Evolutionary conservation across 2,329 filamentous ascomycete species (phyloP).

Genomic region (Teratosphaeria pseudoeucalypti): DNA sequence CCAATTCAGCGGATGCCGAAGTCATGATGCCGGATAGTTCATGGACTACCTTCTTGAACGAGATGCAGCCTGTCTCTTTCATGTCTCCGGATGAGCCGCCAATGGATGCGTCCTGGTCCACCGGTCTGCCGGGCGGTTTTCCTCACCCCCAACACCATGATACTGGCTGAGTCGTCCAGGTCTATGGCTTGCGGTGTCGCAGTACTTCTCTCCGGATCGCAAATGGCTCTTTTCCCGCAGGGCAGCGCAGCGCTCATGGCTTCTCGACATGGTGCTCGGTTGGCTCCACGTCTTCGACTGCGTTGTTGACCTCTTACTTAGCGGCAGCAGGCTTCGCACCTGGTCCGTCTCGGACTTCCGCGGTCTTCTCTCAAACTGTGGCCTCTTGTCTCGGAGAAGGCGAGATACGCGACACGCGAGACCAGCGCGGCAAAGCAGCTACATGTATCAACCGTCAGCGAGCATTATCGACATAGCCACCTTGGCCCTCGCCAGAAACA

Average conservation of each 20-base stretch:
- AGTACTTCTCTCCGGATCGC: not conserved
- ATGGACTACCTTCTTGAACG: conserved; percentile 12
- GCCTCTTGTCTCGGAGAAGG: conserved; percentile 21
- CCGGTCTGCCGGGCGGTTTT: not conserved
- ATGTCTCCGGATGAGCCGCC: not conserved
- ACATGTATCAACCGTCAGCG: not conserved
- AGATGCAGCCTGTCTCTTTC: not conserved
- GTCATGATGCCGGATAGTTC: conserved; percentile 13
- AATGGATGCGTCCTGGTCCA: not conserved
- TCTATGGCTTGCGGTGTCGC: not conserved
- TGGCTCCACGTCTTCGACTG: conserved; percentile 7
- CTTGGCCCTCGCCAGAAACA: conserved; percentile 28
- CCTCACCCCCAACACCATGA: not conserved
- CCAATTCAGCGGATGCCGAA: conserved; percentile 12
- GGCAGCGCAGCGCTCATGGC: not conserved
- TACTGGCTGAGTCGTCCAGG: not conserved
- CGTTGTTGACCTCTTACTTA: conserved; percentile 9
- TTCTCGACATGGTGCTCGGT: conserved; percentile 13
- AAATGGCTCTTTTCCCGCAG: too few species aligned
- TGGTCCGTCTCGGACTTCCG: conserved; percentile 31
- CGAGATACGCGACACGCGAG: conserved; percentile 17
- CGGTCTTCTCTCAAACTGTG: conserved; percentile 35
- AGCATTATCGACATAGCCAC: not conserved
- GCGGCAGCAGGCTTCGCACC: conserved; percentile 2
- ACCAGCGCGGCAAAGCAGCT: conserved; percentile 17